These are phyloP conservation scores for Prinsepia uniflora DNA, from an alignment of 306 rosid species.

Conservation along the genomic window DNA sequence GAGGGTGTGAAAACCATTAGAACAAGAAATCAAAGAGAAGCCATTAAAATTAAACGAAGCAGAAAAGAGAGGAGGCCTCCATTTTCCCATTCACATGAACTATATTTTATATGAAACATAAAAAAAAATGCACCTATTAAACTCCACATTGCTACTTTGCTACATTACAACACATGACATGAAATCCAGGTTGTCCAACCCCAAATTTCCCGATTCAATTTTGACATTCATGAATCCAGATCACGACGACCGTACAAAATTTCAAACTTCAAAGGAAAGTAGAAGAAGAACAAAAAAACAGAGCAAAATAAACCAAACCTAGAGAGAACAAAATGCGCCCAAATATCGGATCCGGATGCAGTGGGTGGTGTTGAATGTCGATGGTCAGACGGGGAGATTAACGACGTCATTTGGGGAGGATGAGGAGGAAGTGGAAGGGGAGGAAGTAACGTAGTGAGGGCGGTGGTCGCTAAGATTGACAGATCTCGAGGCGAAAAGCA, in stretches of 20 bases:
- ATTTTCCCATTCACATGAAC: background rate
- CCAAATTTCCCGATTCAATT: background rate
- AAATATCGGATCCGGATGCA: background rate
- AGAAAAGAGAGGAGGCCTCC: background rate
- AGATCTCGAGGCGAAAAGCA: constrained; percentile 38
- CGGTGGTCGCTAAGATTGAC: constrained; percentile 31
- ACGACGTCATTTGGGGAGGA: constrained; percentile 33
- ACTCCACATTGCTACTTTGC: background rate
- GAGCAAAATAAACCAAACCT: background rate
- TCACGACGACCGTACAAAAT: background rate
- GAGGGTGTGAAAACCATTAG: too few species aligned
- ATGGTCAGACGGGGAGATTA: constrained; percentile 42
- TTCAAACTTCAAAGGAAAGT: background rate
- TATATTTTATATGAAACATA: background rate
- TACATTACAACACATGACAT: background rate
- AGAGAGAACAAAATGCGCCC: background rate
- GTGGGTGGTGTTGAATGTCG: background rate
- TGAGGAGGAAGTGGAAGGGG: background rate
- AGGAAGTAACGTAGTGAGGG: constrained; percentile 13
- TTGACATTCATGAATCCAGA: background rate
- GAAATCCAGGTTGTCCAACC: too few species aligned
- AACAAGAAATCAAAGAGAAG: too few species aligned
- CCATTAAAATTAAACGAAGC: too few species aligned
- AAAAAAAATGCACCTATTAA: background rate
- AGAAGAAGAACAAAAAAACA: background rate